These are phyloP conservation scores for Apiotrichum porosum DNA, from an alignment of 1,284 basidiomycete species.

Conservation along the genomic window DNA sequence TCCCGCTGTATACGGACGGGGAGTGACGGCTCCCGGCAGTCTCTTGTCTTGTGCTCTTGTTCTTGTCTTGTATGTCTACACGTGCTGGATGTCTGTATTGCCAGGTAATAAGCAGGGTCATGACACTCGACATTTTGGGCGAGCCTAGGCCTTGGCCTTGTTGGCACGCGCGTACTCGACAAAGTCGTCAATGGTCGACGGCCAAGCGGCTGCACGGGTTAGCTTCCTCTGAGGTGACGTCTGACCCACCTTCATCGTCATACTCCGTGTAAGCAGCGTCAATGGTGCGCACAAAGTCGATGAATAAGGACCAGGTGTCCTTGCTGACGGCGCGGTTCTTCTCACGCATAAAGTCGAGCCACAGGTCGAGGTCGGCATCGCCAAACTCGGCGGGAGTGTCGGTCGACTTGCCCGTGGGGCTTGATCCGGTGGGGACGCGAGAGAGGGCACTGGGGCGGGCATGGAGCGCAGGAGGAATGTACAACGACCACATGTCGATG, in stretches of 20 bases:
- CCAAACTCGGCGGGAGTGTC: slow-evolving; percentile 58
- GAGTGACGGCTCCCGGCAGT: too few species aligned
- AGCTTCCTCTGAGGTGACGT: neutral
- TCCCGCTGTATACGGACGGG: too few species aligned
- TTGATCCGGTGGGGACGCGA: slow-evolving; percentile 34
- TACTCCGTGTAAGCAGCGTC: slow-evolving; percentile 75
- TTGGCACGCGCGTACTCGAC: slow-evolving; percentile 41
- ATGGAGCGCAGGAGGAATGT: slow-evolving; percentile 71
- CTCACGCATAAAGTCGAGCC: slow-evolving; percentile 73
- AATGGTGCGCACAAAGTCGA: slow-evolving; percentile 62
- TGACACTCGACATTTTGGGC: too few species aligned
- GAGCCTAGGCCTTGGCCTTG: neutral
- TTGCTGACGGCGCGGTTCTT: slow-evolving; percentile 80
- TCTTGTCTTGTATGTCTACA: too few species aligned
- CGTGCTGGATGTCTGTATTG: too few species aligned
- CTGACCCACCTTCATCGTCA: slow-evolving; percentile 68
- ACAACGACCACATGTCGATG: slow-evolving; percentile 67
- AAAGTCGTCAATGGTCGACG: slow-evolving; percentile 50
- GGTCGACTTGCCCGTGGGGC: slow-evolving; percentile 43
- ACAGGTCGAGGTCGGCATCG: slow-evolving; percentile 64
- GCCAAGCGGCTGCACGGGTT: slow-evolving; percentile 44
- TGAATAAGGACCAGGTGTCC: slow-evolving; percentile 88
- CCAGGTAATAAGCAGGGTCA: too few species aligned
- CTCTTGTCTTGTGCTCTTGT: too few species aligned
- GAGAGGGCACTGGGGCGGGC: slow-evolving; percentile 63